Conservation (phyloP, 148 eudicot species). For the Cornus suecica region DNA sequence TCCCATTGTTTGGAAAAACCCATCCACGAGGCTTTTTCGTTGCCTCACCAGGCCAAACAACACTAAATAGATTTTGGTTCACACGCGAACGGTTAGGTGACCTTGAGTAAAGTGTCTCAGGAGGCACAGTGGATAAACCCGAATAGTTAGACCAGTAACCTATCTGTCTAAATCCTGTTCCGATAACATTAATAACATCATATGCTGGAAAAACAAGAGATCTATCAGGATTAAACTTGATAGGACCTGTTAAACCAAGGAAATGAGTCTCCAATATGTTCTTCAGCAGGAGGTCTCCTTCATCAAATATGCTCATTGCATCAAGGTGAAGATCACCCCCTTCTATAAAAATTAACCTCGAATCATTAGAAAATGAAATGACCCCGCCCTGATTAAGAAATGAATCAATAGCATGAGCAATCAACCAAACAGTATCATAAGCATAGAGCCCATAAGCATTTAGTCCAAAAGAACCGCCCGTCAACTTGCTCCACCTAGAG, state of each 20-base stretch:
- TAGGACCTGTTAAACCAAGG: slow-evolving; percentile 71
- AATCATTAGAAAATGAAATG: slow-evolving; percentile 68
- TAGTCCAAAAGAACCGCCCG: slow-evolving; percentile 58
- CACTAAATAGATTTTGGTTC: slow-evolving; percentile 50
- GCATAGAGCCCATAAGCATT: slow-evolving; percentile 82
- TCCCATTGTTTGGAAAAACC: slow-evolving; percentile 89
- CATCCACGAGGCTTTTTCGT: slow-evolving; percentile 79
- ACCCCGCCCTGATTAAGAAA: slow-evolving; percentile 69
- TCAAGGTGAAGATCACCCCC: slow-evolving; percentile 52
- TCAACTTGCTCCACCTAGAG: slow-evolving; percentile 57
- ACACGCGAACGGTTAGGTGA: slow-evolving; percentile 61
- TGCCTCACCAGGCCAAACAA: slow-evolving; percentile 86
- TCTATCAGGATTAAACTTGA: slow-evolving; percentile 60
- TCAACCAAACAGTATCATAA: slow-evolving; percentile 81
- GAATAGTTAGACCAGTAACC: slow-evolving; percentile 94
- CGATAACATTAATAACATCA: slow-evolving; percentile 81
- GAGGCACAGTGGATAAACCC: slow-evolving; percentile 64
- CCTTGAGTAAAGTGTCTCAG: slow-evolving; percentile 59
- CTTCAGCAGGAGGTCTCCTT: slow-evolving; percentile 58
- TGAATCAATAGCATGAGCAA: slow-evolving; percentile 85
- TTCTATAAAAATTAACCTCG: slow-evolving; percentile 27
- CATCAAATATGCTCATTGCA: slow-evolving; percentile 64
- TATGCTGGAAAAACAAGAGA: slow-evolving; percentile 64
- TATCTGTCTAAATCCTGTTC: slow-evolving; percentile 63
- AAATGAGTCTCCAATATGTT: slow-evolving; percentile 60